Conservation (phyloP, 2,329 filamentous ascomycete species). For the Colletotrichum sp. region DNA sequence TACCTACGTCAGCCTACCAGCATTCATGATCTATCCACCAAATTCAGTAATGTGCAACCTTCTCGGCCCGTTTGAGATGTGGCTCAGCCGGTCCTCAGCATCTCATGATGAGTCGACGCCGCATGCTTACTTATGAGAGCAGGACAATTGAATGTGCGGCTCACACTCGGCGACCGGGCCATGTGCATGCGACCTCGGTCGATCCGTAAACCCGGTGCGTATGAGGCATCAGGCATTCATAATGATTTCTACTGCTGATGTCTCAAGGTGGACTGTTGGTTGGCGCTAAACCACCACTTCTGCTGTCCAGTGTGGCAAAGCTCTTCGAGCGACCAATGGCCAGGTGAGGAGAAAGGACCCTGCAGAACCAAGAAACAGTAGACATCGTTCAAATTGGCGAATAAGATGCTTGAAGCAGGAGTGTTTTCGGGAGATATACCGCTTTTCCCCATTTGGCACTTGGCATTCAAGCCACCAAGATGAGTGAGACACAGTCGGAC, state of each 20-base stretch:
- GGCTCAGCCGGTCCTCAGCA: neutral
- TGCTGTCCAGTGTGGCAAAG: neutral
- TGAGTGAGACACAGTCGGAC: neutral
- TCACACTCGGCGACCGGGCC: neutral
- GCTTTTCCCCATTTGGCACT: neutral
- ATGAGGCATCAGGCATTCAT: neutral
- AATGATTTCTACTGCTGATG: neutral
- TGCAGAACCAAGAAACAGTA: neutral
- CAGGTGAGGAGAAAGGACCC: neutral
- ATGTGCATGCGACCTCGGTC: neutral
- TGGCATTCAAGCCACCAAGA: neutral
- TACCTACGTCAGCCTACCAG: neutral
- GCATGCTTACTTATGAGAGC: neutral
- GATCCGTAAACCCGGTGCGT: neutral
- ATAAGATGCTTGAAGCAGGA: neutral
- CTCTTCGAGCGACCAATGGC: neutral
- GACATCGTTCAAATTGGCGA: neutral
- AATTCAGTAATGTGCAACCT: rapidly evolving
- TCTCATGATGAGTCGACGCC: neutral
- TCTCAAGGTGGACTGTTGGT: neutral
- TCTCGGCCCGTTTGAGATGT: neutral
- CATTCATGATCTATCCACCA: neutral
- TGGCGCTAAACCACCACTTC: neutral
- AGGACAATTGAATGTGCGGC: neutral
- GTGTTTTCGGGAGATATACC: neutral